Base-by-base conservation (phyloP, 495 filamentous ascomycete species). In the Podospora pseudopauciseta region DNA sequence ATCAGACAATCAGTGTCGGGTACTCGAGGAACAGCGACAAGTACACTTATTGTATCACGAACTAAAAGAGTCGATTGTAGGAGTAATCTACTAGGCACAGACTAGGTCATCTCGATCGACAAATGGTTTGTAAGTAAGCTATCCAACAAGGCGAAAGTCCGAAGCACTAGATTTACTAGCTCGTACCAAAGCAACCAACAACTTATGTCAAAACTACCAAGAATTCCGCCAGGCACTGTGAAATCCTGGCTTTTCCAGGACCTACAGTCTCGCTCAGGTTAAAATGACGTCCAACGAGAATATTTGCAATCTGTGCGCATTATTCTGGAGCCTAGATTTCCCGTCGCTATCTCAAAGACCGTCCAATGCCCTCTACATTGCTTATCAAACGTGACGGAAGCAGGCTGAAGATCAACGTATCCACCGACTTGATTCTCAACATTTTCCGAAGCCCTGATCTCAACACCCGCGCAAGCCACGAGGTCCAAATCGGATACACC, bases 401-500 rank as follows among this genome's bases (percentile, higher is more conserved):
- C 30, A 19, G 2, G 44, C 19, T 65, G 3, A 54, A 56, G 13
- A 20, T 65, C 19, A 65, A 54, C 49, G 26, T 49, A 7, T 16
- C 32, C 15, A 19, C 1, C 23, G 20, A 23, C 20, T 44, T 32
- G 26, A 18, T 49, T 4, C 44, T 65, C 9, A 19, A 19, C 39
- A 65, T 65, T n/a, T 54, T 55, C 63, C 39, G 63, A 7, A 65
- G 49, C 53, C 63, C 63, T 9, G 23, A 55, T 27, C 49, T 65
- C 18, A 16, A 26, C 9, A 56, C n/a, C n/a, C 19, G 34, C 1
- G 28, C 28, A 2, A 44, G 54, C 44, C 15, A 65, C 4, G 44
- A 54, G 13, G 23, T 65, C 18, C 63, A 65, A 23, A 65, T 65
- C 44, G 63, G 63, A n/a, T 65, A 54, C 49, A n/a, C 63, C 54